Evolutionary conservation across 1,284 basidiomycete genomes (phyloP), one percentile per base, ranked within the genome.

Genomic region (Leccinum huronense): DNA sequence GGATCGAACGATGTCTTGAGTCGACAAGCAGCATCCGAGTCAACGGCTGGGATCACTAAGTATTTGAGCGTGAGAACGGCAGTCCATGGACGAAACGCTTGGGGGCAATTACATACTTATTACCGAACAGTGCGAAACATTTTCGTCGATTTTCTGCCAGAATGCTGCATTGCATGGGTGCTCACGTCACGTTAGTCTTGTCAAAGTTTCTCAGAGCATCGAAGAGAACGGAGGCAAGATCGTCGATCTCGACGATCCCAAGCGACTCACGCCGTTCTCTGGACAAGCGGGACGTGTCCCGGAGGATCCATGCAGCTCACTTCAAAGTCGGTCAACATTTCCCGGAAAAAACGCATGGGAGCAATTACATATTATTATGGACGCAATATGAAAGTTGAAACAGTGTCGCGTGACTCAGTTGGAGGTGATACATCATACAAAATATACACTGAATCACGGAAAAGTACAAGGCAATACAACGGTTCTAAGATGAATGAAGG

Each of bases 231-330:
- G 94, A 40, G 95, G 94, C 1, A 82, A 79, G 58, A 72, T 94
- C n/a, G 86, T 83, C 5, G 84, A 83, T 62, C 78, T 97, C 3
- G 77, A 85, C 60, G 86, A 96, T 60, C 83, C 87, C 7, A 91
- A 89, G 71, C 79, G 38, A 96, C 95, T 0, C 95, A 97, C 74
- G 79, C 96, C 51, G 80, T 97, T 51, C 23, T 27, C 75, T 95
- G 64, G 91, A 95, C 76, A 90, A 89, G 75, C 83, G 88, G 11
- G 91, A 94, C 67, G 80, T 80, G 57, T 86, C 83, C 65, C 85
- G 93, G 48, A 86, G 93, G 60, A 75, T 85, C 51, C 84, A 86
- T 88, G 70, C 85, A 84, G 68, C 82, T 82, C 60, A 93, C 91
- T 9, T 84, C 89, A 10, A 83, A 87, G 91, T 93, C 68, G 66